Base-by-base conservation (phyloP, 306 rosid genomes). In the Pyrus communis region DNA sequence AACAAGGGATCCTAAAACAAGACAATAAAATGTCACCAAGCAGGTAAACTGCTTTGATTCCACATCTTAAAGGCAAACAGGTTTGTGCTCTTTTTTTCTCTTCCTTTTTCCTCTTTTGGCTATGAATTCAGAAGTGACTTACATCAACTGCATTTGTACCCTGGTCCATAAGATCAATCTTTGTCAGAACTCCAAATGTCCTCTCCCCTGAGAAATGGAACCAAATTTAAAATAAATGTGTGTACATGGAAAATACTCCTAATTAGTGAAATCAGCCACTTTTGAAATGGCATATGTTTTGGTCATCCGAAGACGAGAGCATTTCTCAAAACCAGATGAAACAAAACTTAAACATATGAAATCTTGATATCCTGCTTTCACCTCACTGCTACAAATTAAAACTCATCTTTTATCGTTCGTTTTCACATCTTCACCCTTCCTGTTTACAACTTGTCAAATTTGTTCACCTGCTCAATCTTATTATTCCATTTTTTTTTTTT, bases 111-210 rank as follows among this genome's bases (percentile, higher is more conserved):
- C 57, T 17, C 62, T 22, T 65, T 28, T 19, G 18, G 9, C 58
- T 35, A 67, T 7, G 57, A 42, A 25, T 52, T 64, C 28, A 7
- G 52, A 74, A 42, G 28, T 13, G 9, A 81, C 88, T 78, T 85
- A 85, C 88, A 33, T 85, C 88, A 61, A 78, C 85, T 60, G 88
- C 88, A 73, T 85, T 82, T 57, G 88, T 85, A 52, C 88, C 88
- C 84, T 82, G 70, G 82, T 85, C 88, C 88, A 85, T 85, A 12
- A 85, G 85, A 65, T 85, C 88, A 68, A 85, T 81, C 77, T 85
- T 85, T 3, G 88, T 85, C 77, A 85, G 62, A 76, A 85, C 88
- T 55, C 88, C 88, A 63, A 85, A 85, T 17, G 88, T 85, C 73
- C 88, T 81, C 80, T 82, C 88, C 66, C 82, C 88, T 85, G 62